Base-by-base conservation (phyloP, 2,329 filamentous ascomycete species). In the Geosmithia putterillii region DNA sequence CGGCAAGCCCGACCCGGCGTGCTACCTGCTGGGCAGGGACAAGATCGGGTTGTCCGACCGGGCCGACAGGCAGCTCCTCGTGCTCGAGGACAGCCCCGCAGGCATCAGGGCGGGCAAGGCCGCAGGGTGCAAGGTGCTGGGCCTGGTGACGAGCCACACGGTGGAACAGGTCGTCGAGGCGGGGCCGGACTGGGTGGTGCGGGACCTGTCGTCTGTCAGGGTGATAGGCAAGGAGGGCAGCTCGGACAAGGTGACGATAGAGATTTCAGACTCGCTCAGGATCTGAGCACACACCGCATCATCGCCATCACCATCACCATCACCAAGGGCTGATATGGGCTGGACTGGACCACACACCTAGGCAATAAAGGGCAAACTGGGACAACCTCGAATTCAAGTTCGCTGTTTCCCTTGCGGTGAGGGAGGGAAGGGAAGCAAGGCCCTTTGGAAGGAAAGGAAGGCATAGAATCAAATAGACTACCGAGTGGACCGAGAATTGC, bases 21-120 rank as follows among this genome's bases (percentile, higher is more conserved):
- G 84, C 65, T 90, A 89, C 60, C 60, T 70, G 42, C 69, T 88
- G 42, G 85, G 83, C 15, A 74, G 77, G 40, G 67, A 74, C 51
- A 72, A 72, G 48, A 70, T 89, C 15, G 70, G 69, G 1, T 59
- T 79, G 18, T 57, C 69, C 18, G 67, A 65, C 28, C 56, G 57
- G 14, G 61, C 65, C 22, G 71, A 63, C 43, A 14, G n/a, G n/a
- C 62, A 66, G 25, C 63, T 90, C 38, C 68, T 95, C 44, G 89
- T 95, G 41, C 66, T 95, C 34, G 89, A 95, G 64, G 89, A 95
- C 65, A 86, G 86, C 44, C 88, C 89, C 5, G 86, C 87, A 7
- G 89, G 89, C 5, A 86, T 95, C 55, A 71, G 66, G 50, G 79
- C 88, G 22, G 89, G 88, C 41, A 94, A 89, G 64, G 85, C 77